Evolutionary conservation across 148 eudicot species (phyloP).

Genomic region (Polygonum maritimum): DNA sequence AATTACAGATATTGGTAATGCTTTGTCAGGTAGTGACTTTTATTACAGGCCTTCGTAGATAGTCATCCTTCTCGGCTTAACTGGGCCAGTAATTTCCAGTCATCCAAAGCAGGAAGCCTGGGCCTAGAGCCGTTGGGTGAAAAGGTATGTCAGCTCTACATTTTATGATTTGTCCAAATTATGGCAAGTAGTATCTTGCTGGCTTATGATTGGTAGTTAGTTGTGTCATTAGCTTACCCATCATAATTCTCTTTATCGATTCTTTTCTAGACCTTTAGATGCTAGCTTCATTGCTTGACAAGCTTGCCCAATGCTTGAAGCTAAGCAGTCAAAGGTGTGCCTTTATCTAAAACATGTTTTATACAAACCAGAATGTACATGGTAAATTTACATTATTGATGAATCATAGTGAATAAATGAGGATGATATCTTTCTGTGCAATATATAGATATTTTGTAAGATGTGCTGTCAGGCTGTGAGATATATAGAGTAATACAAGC

Average conservation of each 20-base stretch:
- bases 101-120: constrained; percentile 19
- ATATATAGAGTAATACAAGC: not conserved
- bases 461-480: not conserved
- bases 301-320: not conserved
- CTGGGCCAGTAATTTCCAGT: constrained; percentile 8
- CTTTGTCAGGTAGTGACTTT: constrained; percentile 14
- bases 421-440: not conserved
- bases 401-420: not conserved
- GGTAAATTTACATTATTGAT: not conserved
- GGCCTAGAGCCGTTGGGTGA: constrained; percentile 26
- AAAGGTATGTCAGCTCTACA: constrained; percentile 20
- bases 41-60: constrained; percentile 30
- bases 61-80: constrained; percentile 9
- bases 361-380: not conserved
- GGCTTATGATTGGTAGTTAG: not conserved
- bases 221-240: not conserved
- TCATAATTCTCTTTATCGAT: not conserved
- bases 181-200: not conserved
- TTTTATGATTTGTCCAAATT: not conserved
- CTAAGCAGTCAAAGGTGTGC: constrained; percentile 2
- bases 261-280: not conserved
- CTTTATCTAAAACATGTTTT: not conserved
- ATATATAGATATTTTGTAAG: not conserved
- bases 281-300: not conserved
- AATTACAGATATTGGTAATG: not conserved